Evolutionary conservation across 1,284 basidiomycete genomes (phyloP).

Genomic region (Cerrena zonata): DNA sequence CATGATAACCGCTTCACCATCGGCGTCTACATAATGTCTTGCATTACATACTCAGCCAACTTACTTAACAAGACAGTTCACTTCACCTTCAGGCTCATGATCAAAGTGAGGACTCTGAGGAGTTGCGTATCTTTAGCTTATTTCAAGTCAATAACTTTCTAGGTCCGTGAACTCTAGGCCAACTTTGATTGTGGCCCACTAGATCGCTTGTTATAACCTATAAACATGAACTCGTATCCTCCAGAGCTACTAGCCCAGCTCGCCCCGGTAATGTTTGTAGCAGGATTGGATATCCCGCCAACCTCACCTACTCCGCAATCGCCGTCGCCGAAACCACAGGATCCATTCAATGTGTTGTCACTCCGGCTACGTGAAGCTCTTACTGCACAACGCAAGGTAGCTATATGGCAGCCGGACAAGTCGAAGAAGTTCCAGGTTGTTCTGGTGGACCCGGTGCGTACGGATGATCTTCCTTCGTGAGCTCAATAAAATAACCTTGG

Average conservation of each 20-base stretch:
- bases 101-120: no score
- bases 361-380: slow-evolving; percentile 59
- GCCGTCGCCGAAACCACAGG: slow-evolving; percentile 34
- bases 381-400: slow-evolving; percentile 52
- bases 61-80: no score
- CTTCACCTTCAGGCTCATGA: no score
- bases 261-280: slow-evolving; percentile 88
- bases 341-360: slow-evolving; percentile 52
- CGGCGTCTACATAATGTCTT: slow-evolving; percentile 38
- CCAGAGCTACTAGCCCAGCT: slow-evolving; percentile 78
- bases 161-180: neutral
- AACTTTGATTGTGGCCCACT: neutral
- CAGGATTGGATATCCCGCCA: slow-evolving; percentile 58
- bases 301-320: slow-evolving; percentile 18
- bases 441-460: slow-evolving; percentile 70
- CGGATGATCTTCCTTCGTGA: neutral
- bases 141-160: no score
- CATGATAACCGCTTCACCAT: slow-evolving; percentile 81
- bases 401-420: slow-evolving; percentile 61
- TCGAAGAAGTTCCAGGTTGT: slow-evolving; percentile 74
- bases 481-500: neutral
- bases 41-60: no score
- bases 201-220: no score
- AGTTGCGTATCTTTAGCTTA: no score
- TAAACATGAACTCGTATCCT: slow-evolving; percentile 82